Evolutionary conservation across 192 early-diverging fungal genomes (phyloP), one percentile per base, ranked within the genome.

Genomic region (Linnemannia exigua): DNA sequence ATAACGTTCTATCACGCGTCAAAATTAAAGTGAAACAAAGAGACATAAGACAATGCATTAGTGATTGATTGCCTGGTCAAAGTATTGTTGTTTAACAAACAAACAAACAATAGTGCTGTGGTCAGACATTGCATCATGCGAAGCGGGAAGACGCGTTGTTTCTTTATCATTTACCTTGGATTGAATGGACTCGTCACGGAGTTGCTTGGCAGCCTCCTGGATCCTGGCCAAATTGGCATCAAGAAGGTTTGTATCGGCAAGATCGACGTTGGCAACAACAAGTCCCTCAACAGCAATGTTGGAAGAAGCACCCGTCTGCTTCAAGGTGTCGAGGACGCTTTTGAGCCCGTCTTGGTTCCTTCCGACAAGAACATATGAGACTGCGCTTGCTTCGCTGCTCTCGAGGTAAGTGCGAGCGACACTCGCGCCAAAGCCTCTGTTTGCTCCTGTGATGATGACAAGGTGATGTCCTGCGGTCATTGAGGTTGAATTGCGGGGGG

Each of bases 381-480:
- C 81, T 16, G 72, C 38, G 11, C 72, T 54, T 9, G 77, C 68
- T 11, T 75, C 75, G 38, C 82, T 83, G 20, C 86, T 79, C 17
- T 35, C 31, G 28, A 91, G 76, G 20, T 92, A 87, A 12, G 77
- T 72, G 38, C 75, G 78, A 41, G 90, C 91, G 41, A 95, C 88
- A 31, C 84, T 90, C 41, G 79, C 88, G 33, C 95, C 95, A 46
- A 95, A 93, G 0, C 93, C 94, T 41, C 93, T 88, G 80, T 91
- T 92, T 20, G 94, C 95, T 16, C 95, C 95, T 36, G 93, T 93
- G 70, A 95, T 88, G 71, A 92, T 73, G 33, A 87, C 84, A 47
- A 91, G 80, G 72, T 81, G 78, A 25, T 90, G 89, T 33, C 51
- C 54, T 19, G 44, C 63, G 28, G 77, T 54, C 86, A 87, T 85